Evolutionary conservation across 2,329 filamentous ascomycete species (phyloP).

Genomic region (Huntiella abstrusa): DNA sequence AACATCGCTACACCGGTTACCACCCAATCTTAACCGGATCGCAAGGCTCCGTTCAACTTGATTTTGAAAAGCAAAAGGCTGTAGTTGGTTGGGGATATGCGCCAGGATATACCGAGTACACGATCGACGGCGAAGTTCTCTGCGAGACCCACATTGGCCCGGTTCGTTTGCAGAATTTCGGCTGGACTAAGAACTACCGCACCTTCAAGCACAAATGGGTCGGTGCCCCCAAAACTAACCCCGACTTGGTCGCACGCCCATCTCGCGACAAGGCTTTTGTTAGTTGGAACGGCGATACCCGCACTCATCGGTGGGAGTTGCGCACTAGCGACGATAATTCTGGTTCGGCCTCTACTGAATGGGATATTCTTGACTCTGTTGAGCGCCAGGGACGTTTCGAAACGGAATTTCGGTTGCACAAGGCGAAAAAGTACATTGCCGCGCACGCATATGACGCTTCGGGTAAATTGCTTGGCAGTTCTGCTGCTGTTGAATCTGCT

Average conservation of each 20-base stretch:
- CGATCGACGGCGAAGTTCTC: constrained; percentile 27
- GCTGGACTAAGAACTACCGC: constrained; percentile 30
- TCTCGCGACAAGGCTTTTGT: constrained; percentile 23
- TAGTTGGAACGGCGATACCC: constrained; percentile 34
- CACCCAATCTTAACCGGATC: constrained; percentile 30
- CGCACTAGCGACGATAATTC: constrained; percentile 19
- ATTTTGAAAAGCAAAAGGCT: constrained; percentile 30
- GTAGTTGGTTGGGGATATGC: constrained; percentile 38
- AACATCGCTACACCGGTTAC: constrained; percentile 29
- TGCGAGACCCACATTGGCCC: constrained; percentile 32
- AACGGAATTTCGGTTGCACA: constrained; percentile 17
- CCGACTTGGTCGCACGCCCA: constrained; percentile 15
- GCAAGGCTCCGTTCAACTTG: constrained; percentile 30
- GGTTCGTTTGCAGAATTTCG: constrained; percentile 19
- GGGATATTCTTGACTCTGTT: constrained; percentile 20
- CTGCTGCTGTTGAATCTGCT: neutral
- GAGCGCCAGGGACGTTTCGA: constrained; percentile 24
- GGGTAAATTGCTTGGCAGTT: neutral
- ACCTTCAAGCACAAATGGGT: constrained; percentile 35
- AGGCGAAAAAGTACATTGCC: neutral
- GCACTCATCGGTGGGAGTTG: constrained; percentile 29
- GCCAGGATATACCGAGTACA: constrained; percentile 28
- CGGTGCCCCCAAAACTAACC: constrained; percentile 21
- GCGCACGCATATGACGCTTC: neutral
- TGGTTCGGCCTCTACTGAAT: constrained; percentile 18